Evolutionary conservation across 2,329 filamentous ascomycete species (phyloP).

Genomic region (Coniochaeta prunicola): DNA sequence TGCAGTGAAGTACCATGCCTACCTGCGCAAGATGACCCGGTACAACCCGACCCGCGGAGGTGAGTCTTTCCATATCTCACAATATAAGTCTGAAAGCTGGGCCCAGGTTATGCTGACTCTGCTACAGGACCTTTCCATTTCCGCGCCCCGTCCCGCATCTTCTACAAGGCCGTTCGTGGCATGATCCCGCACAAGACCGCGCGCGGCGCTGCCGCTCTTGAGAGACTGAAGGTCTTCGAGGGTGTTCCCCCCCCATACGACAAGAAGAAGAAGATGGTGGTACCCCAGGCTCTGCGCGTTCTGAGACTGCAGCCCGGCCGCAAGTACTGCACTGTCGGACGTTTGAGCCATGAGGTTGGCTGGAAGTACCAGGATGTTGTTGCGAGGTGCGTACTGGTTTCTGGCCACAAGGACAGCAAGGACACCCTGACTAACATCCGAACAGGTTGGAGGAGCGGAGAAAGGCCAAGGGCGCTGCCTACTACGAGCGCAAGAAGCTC

Average conservation of each 20-base stretch:
- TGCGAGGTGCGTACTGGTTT: conserved; percentile 66
- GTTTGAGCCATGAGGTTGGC: conserved; percentile 97
- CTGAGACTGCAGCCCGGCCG: conserved; percentile 96
- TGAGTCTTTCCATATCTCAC: conserved; percentile 45
- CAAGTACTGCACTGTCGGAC: conserved; percentile 99
- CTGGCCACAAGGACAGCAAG: neutral
- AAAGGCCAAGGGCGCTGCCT: conserved; percentile 98
- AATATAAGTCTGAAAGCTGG: too few species aligned
- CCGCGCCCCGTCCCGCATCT: conserved; percentile 97
- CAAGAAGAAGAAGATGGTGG: conserved; percentile 99
- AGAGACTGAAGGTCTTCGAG: conserved; percentile 99
- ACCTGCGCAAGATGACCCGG: conserved; percentile 99
- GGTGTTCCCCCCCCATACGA: conserved; percentile 98
- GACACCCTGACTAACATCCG: neutral
- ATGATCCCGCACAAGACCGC: conserved; percentile 99
- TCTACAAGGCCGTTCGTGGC: conserved; percentile 99
- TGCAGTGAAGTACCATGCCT: conserved; percentile 99
- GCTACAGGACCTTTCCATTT: conserved; percentile 92
- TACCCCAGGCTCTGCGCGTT: conserved; percentile 95
- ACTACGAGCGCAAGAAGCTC: conserved; percentile 99
- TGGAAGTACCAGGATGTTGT: conserved; percentile 99
- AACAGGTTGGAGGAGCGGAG: conserved; percentile 94
- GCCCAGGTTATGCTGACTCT: conserved; percentile 28
- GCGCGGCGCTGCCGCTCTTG: conserved; percentile 90
- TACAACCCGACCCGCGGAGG: conserved; percentile 99